Evolutionary conservation across 371 early-diverging fungal genomes (phyloP).

Genomic region (Mucor velutinosus): DNA sequence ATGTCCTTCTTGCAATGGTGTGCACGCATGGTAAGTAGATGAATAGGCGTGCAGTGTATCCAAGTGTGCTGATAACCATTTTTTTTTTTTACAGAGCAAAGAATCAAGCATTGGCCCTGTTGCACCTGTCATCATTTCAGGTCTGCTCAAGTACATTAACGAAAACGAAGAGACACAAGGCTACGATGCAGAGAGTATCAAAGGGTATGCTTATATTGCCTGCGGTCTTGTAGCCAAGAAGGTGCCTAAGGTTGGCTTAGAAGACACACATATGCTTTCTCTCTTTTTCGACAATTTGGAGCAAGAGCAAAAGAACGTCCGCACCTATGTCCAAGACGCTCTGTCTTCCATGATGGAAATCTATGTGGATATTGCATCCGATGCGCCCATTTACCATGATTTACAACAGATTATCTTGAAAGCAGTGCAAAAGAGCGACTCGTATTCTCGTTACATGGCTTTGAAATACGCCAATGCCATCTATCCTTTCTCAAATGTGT

Average conservation of each 20-base stretch:
- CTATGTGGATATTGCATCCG: slow-evolving; percentile 50
- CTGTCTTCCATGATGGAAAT: slow-evolving; percentile 80
- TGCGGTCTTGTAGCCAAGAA: slow-evolving; percentile 76
- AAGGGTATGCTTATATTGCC: slow-evolving; percentile 85
- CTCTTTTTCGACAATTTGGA: slow-evolving; percentile 72
- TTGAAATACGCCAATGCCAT: slow-evolving; percentile 76
- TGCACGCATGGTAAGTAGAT: slow-evolving; percentile 66
- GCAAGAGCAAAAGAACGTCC: slow-evolving; percentile 67
- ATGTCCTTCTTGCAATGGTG: slow-evolving; percentile 89
- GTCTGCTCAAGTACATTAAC: slow-evolving; percentile 71
- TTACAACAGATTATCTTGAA: slow-evolving; percentile 55
- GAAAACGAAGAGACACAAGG: slow-evolving; percentile 50
- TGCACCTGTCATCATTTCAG: slow-evolving; percentile 73
- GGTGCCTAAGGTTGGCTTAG: slow-evolving; percentile 66
- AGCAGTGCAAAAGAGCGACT: slow-evolving; percentile 61
- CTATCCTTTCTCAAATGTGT: slow-evolving; percentile 74
- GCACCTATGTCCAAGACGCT: slow-evolving; percentile 81
- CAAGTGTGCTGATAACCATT: background rate
- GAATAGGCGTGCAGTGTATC: background rate
- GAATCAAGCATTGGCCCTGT: slow-evolving; percentile 62
- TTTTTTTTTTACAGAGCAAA: slow-evolving; percentile 30
- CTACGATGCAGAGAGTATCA: slow-evolving; percentile 67
- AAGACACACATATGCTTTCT: slow-evolving; percentile 63
- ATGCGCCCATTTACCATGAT: slow-evolving; percentile 40
- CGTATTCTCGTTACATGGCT: slow-evolving; percentile 55